These are phyloP conservation scores for Sugiyamaella lignohabitans DNA, from an alignment of 805 yeast species.

Conservation along the genomic window DNA sequence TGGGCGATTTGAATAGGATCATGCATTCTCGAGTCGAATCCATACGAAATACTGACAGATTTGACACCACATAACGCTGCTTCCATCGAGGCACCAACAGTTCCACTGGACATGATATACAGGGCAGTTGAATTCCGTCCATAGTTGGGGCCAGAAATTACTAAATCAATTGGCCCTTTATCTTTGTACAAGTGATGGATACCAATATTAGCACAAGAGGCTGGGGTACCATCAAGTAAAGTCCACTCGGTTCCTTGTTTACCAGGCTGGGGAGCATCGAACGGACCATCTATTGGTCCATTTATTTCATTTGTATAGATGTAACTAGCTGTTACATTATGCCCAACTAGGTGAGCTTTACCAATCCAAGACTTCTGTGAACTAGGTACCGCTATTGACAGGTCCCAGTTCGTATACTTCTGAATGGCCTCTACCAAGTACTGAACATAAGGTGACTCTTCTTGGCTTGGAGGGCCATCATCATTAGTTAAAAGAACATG, in stretches of 20 bases:
- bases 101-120: constrained; percentile 86
- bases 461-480: constrained; percentile 86
- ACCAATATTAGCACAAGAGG: constrained; percentile 90
- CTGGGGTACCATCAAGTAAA: constrained; percentile 88
- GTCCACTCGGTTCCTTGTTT: constrained; percentile 48
- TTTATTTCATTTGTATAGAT: constrained; percentile 19
- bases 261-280: constrained; percentile 8
- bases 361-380: constrained; percentile 94
- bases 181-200: constrained; percentile 55
- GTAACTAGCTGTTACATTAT: constrained; percentile 45
- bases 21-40: constrained; percentile 55
- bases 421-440: constrained; percentile 66
- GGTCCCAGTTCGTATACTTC: constrained; percentile 69
- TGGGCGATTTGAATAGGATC: constrained; percentile 44
- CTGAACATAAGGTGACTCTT: constrained; percentile 77
- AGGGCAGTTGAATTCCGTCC: constrained; percentile 89
- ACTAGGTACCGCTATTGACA: constrained; percentile 75
- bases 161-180: constrained; percentile 67
- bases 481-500: constrained; percentile 65
- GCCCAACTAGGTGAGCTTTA: constrained; percentile 75
- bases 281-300: constrained; percentile 29
- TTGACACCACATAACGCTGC: constrained; percentile 60
- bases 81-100: constrained; percentile 96
- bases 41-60: constrained; percentile 79
- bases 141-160: constrained; percentile 90